Base-by-base conservation (phyloP, 2,329 filamentous ascomycete species). In the Diaporthe sp. region DNA sequence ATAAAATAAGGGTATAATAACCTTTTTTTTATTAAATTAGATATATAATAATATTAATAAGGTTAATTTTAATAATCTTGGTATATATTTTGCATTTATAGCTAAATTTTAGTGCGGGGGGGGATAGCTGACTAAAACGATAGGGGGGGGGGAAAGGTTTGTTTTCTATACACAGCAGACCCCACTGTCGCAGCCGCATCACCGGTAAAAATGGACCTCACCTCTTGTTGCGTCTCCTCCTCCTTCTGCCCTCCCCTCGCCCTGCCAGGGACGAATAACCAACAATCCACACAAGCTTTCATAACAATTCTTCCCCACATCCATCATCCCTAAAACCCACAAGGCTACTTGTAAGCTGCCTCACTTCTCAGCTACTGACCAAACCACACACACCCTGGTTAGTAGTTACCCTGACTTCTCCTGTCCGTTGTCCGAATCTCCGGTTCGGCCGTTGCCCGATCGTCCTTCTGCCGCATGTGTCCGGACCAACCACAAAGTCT, bases 111-210 rank as follows among this genome's bases (percentile, higher is more conserved):
- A 25, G 25, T 25, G 25, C 25, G 25, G 25, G 25, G 25, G 25
- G 25, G 25, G 25, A 25, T 25, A 25, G 25, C 25, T 25, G 25
- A 25, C 25, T 25, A 25, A 25, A 25, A 25, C 25, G 25, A 25
- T 25, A 25, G 25, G 25, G 25, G 25, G 25, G 25, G 25, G 25
- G 25, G 25, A 25, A 25, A 25, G 25, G 25, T 25, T 25, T 25
- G 25, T 25, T 25, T 25, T 25, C 25, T 25, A 25, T 25, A 25
- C 25, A 25, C 25, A 25, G 25, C 28, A n/a, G 61, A 67, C 62
- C n/a, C 62, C 46, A 28, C 57, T 61, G 44, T 72, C 17, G 57
- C 70, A 72, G 70, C 69, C 55, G 46, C 44, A 49, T 72, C 69
- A 22, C 39, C 44, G 51, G 57, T 31, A 31, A 34, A 25, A 15